Conservation (phyloP, 352 stramenopile species). For the Halophytophthora batemanensis region DNA sequence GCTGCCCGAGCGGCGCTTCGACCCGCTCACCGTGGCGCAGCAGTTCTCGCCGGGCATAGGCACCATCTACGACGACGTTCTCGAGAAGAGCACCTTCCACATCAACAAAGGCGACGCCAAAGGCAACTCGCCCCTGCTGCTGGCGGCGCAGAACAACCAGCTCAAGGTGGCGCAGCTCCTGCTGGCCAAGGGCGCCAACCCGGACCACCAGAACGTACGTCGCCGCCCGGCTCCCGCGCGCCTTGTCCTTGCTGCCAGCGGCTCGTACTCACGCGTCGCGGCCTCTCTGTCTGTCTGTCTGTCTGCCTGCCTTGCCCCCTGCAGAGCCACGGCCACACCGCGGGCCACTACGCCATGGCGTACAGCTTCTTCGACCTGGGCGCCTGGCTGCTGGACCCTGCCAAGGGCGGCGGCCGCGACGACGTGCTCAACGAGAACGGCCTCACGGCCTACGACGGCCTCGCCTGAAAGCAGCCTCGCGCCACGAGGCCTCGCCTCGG, state of each 20-base stretch:
- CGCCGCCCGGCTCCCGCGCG: background rate
- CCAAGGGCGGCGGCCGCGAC: conserved; percentile 82
- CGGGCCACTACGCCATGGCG: conserved; percentile 92
- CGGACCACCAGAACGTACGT: conserved; percentile 89
- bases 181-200: conserved; percentile 84
- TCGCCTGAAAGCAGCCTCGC: no score
- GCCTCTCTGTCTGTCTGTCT: background rate
- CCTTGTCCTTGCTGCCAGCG: no score
- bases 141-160: conserved; percentile 88
- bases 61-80: conserved; percentile 88
- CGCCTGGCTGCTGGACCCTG: conserved; percentile 87
- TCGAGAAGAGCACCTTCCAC: conserved; percentile 89
- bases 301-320: background rate
- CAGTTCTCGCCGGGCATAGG: conserved; percentile 80
- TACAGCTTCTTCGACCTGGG: conserved; percentile 91
- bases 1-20: conserved; percentile 84
- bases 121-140: conserved; percentile 87
- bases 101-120: conserved; percentile 89
- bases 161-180: conserved; percentile 89
- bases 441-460: conserved; percentile 91
- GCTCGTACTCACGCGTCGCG: background rate
- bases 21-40: conserved; percentile 62
- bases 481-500: no score
- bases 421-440: conserved; percentile 90
- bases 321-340: conserved; percentile 86